Conservation (phyloP, 148 eudicot species). For the Rhododendron molle region DNA sequence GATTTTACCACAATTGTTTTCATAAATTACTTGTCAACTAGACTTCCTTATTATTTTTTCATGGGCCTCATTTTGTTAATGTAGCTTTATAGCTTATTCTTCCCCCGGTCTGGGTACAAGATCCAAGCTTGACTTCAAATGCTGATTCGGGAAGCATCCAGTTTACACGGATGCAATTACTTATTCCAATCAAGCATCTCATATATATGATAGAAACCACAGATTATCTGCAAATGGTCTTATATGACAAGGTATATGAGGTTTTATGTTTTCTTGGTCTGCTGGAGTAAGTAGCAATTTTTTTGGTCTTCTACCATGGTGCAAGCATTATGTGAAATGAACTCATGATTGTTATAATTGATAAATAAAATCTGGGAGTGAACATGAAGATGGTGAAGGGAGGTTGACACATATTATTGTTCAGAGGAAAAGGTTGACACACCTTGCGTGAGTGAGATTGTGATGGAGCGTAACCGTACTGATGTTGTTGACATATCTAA, state of each 20-base stretch:
- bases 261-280: neutral
- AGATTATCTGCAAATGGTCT: neutral
- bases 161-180: neutral
- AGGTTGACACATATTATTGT: too few relatives aligned
- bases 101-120: neutral
- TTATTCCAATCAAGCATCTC: neutral
- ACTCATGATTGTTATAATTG: neutral
- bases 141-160: neutral
- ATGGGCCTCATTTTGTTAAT: neutral
- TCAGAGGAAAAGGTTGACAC: too few relatives aligned
- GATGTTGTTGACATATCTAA: too few relatives aligned
- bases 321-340: neutral
- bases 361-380: neutral
- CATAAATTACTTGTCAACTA: neutral
- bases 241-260: neutral
- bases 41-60: neutral
- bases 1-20: neutral
- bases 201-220: neutral
- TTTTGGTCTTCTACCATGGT: neutral
- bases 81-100: neutral
- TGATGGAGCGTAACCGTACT: too few relatives aligned
- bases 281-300: neutral
- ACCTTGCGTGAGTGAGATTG: too few relatives aligned
- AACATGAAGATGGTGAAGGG: neutral
- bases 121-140: neutral